A percentile compares a stretch with the other conserved stretches of the same genome.
Evolutionary conservation across 176 grass and related monocot species (phyloP).

Genomic region (Canna indica): DNA sequence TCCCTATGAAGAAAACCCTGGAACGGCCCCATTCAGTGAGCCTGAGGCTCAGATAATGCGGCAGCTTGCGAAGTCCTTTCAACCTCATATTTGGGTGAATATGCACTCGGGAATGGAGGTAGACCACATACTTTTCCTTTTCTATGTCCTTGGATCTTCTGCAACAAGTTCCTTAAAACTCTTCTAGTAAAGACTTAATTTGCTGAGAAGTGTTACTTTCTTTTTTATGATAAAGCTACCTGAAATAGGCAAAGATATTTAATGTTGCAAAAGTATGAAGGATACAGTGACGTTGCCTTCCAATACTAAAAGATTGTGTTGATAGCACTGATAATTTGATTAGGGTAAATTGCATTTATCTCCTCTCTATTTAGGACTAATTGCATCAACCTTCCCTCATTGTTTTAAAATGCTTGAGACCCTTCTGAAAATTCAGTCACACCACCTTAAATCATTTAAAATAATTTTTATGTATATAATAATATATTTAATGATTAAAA

Average conservation of each 20-base stretch:
- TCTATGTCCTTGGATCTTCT: neutral
- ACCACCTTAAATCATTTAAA: no score
- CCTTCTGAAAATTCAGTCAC: no score
- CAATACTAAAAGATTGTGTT: no score
- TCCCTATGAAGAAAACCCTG: conserved; percentile 88
- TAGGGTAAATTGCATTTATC: neutral
- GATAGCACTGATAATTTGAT: no score
- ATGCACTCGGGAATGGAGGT: conserved; percentile 99
- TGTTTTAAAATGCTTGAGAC: no score
- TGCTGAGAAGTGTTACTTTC: neutral
- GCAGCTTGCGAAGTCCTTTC: conserved; percentile 67
- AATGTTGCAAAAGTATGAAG: no score
- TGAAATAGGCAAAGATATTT: neutral
- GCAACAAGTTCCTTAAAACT: neutral
- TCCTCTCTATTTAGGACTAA: no score
- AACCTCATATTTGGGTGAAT: conserved; percentile 96
- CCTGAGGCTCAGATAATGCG: conserved; percentile 92
- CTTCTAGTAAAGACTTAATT: neutral
- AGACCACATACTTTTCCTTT: conserved; percentile 12
- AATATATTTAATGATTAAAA: no score
- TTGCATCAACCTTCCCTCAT: no score
- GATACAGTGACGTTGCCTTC: no score
- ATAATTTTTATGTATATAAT: no score
- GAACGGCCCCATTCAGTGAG: conserved; percentile 80
- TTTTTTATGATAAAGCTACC: neutral